Conservation (phyloP, 805 yeast species). For the Saccharomycopsis sp. region DNA sequence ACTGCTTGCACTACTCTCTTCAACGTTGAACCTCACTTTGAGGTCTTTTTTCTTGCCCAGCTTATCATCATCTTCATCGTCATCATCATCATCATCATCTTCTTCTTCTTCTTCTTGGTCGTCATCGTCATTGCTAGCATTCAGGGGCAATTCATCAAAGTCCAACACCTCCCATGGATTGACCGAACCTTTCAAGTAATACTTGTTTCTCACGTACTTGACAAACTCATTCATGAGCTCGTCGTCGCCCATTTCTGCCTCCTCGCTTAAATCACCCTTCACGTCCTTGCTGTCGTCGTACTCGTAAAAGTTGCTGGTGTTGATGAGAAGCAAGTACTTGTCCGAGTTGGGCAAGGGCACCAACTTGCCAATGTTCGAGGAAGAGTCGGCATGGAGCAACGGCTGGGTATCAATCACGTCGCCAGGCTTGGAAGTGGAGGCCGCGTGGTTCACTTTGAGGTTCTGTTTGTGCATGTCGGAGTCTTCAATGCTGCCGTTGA, state of each 20-base stretch:
- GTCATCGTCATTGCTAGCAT: not conserved
- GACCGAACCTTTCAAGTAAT: conserved; percentile 17
- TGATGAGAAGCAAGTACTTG: conserved; percentile 19
- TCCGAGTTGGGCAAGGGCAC: conserved; percentile 19
- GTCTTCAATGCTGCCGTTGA: not conserved
- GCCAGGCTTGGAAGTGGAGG: not conserved
- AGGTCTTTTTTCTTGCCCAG: conserved; percentile 9
- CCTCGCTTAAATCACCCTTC: conserved; percentile 20
- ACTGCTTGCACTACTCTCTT: too few species aligned
- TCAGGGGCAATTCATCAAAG: conserved; percentile 6
- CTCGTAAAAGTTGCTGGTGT: conserved; percentile 17
- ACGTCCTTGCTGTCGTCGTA: conserved; percentile 19
- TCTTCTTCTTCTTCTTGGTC: not conserved
- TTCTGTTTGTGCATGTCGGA: conserved; percentile 9
- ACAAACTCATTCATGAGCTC: conserved; percentile 11
- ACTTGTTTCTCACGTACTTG: conserved; percentile 15
- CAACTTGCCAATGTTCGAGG: conserved; percentile 18
- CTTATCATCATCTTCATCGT: not conserved
- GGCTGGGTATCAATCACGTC: not conserved
- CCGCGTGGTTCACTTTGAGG: not conserved
- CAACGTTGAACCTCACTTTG: conserved; percentile 17
- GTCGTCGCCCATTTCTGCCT: conserved; percentile 21
- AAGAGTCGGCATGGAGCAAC: not conserved
- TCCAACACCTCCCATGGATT: conserved; percentile 21
- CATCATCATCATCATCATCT: not conserved